phyloP scores from a whole-genome alignment of 2,329 filamentous ascomycete genomes.

The Rhynchosporium secalis region DNA sequence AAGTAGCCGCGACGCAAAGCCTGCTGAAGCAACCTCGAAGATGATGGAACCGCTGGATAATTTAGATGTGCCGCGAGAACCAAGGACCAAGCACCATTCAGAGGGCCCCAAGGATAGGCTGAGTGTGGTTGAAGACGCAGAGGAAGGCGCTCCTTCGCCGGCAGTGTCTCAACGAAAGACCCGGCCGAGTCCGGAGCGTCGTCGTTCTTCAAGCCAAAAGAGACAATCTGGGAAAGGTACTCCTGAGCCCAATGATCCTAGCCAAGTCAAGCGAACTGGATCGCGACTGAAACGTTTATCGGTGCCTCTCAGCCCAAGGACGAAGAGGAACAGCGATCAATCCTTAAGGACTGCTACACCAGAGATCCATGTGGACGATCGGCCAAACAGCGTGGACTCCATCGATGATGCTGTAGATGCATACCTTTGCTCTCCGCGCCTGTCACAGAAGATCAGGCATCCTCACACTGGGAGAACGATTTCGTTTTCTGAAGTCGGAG shows the following conservation, averaged over 20 bases:
- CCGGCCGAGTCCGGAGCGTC: conserved; percentile 46
- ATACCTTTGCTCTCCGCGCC: conserved; percentile 77
- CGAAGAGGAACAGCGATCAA: conserved; percentile 41
- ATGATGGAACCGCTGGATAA: conserved; percentile 36
- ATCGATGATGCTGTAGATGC: conserved; percentile 84
- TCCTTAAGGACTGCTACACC: conserved; percentile 34
- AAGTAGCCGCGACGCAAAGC: conserved; percentile 28
- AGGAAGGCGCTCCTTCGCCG: conserved; percentile 71
- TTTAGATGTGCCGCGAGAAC: conserved; percentile 38
- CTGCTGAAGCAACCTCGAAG: conserved; percentile 37
- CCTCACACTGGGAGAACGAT: conserved; percentile 85
- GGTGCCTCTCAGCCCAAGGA: conserved; percentile 43
- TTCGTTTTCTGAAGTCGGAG: conserved; percentile 95
- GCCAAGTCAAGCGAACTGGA: conserved; percentile 53
- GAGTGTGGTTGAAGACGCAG: conserved; percentile 35
- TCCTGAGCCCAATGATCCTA: conserved; percentile 48
- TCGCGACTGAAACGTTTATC: conserved; percentile 61
- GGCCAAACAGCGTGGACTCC: conserved; percentile 78
- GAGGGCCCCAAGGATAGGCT: conserved; percentile 27
- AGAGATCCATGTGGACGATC: conserved; percentile 57
- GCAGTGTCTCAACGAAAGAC: conserved; percentile 61
- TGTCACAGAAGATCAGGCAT: conserved; percentile 86
- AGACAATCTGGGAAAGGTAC: conserved; percentile 51
- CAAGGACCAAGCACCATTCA: conserved; percentile 32
- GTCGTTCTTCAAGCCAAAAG: conserved; percentile 34